Conservation (phyloP, 768 basidiomycete species). For the Suillus fuscotomentosus region DNA sequence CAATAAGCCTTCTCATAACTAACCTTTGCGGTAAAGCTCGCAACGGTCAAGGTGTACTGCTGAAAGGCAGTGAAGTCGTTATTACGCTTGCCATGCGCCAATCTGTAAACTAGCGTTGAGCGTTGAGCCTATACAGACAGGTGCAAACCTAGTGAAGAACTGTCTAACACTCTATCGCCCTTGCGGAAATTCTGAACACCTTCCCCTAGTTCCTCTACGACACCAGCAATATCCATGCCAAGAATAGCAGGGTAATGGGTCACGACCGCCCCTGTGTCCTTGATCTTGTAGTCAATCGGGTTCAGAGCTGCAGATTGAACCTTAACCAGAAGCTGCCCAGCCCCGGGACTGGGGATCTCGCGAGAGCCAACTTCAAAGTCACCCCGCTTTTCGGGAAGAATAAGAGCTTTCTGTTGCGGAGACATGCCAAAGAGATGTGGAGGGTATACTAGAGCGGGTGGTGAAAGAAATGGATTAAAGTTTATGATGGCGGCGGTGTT, state of each 20-base stretch:
- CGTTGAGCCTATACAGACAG: conserved; percentile 19
- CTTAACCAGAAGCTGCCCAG: conserved; percentile 42
- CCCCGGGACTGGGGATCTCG: conserved; percentile 31
- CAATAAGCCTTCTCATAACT: not conserved
- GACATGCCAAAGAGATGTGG: conserved; percentile 18
- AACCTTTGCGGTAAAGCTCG: conserved; percentile 39
- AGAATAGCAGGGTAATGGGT: conserved; percentile 35
- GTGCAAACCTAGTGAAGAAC: not conserved
- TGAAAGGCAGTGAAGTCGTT: conserved; percentile 37
- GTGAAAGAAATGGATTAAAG: not conserved
- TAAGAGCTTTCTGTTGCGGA: conserved; percentile 28
- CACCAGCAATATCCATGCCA: conserved; percentile 37
- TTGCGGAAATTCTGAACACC: conserved; percentile 33
- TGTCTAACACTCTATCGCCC: conserved; percentile 41
- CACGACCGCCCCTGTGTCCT: conserved; percentile 28
- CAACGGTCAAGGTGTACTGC: conserved; percentile 35
- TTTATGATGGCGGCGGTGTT: too few species aligned
- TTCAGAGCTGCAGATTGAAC: conserved; percentile 41
- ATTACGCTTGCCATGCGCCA: conserved; percentile 28
- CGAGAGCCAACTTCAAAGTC: conserved; percentile 28
- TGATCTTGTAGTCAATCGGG: conserved; percentile 45
- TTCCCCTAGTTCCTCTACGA: conserved; percentile 38
- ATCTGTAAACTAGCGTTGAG: conserved; percentile 21
- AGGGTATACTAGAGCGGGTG: not conserved
- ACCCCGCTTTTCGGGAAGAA: conserved; percentile 25